Conservation (phyloP, 805 yeast species). For the Wickerhamomyces sydowiorum region DNA sequence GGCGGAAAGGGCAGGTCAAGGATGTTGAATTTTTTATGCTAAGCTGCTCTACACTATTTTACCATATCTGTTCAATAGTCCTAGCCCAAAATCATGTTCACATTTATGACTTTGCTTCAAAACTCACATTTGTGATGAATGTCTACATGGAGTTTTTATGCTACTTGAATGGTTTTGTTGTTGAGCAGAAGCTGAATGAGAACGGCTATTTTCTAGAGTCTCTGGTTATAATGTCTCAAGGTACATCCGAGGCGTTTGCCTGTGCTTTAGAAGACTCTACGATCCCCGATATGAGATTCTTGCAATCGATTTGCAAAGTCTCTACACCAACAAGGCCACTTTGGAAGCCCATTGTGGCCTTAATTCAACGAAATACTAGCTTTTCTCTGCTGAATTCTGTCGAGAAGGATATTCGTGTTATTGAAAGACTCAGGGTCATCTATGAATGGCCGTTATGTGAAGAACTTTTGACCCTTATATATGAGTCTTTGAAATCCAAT, state of each 20-base stretch:
- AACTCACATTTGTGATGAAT: background rate
- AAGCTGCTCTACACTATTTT: slow-evolving; percentile 14
- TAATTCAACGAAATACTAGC: background rate
- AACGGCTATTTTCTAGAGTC: slow-evolving; percentile 13
- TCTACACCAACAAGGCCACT: slow-evolving; percentile 1
- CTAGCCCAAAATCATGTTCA: slow-evolving; percentile 10
- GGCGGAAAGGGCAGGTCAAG: slow-evolving; percentile 13
- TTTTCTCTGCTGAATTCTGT: slow-evolving; percentile 1
- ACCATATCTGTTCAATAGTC: slow-evolving; percentile 8
- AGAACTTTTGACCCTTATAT: slow-evolving; percentile 9
- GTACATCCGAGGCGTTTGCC: slow-evolving; percentile 10
- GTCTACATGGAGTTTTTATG: background rate
- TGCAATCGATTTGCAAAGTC: slow-evolving; percentile 8
- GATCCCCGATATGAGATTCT: slow-evolving; percentile 10
- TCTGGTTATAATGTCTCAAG: slow-evolving; percentile 10
- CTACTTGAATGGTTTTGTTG: background rate
- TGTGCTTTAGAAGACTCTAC: slow-evolving; percentile 2
- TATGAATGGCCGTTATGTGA: slow-evolving; percentile 13
- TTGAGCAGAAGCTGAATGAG: slow-evolving; percentile 7
- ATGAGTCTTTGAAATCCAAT: slow-evolving; percentile 15
- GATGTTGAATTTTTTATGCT: slow-evolving; percentile 16
- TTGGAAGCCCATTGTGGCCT: slow-evolving; percentile 8
- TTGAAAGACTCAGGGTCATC: slow-evolving; percentile 4
- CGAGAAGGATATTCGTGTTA: slow-evolving; percentile 4
- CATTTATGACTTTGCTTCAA: slow-evolving; percentile 9